Evolutionary conservation across 169 alveolate species (phyloP).

Genomic region (Eimeria sp.): DNA sequence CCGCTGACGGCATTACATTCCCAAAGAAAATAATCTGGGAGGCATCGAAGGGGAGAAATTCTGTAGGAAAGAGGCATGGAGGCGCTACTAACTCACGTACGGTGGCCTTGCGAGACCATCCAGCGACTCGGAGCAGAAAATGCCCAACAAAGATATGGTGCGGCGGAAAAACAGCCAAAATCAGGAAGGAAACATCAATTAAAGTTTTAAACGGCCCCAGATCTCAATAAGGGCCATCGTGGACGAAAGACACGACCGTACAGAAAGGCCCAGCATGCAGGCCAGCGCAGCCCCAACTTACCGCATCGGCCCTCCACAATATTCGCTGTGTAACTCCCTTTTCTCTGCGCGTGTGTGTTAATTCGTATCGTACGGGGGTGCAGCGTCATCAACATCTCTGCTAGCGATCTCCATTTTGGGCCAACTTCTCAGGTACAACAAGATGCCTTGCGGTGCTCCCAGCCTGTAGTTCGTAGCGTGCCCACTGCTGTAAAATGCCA

Average conservation of each 20-base stretch:
- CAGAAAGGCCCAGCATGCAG: background rate
- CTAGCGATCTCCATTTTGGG: background rate
- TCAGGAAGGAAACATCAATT: background rate
- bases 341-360: background rate
- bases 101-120: background rate
- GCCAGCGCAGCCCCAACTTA: slow-evolving; percentile 14
- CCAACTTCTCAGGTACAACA: background rate
- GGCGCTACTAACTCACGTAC: background rate
- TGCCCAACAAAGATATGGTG: background rate
- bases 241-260: background rate
- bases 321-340: background rate
- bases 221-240: background rate
- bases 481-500: background rate
- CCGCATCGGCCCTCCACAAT: background rate
- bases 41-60: background rate
- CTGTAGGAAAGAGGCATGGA: background rate
- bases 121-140: background rate
- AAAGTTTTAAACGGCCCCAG: background rate
- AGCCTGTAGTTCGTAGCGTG: background rate
- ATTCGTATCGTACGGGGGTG: background rate
- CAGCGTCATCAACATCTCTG: background rate
- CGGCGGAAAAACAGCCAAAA: background rate
- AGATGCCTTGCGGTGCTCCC: background rate
- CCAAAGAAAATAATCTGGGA: background rate
- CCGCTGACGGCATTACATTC: background rate